Evolutionary conservation across 345 rosid species (phyloP), one percentile per base, ranked within the genome.

Genomic region (Populus euphratica): DNA sequence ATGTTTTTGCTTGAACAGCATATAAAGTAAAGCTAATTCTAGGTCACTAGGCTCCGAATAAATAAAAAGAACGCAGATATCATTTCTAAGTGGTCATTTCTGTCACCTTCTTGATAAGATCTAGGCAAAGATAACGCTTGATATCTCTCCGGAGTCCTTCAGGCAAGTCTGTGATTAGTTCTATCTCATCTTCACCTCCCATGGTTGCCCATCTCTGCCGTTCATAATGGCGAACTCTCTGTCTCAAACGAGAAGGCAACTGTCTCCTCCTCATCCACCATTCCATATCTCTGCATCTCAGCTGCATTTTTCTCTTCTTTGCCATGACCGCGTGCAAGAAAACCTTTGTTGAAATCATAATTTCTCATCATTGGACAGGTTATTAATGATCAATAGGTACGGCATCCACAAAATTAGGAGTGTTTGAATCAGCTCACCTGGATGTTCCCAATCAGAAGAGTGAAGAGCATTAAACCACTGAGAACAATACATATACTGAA

Each of bases 211-310:
- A 94, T 68, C 86, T 90, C 65, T 93, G 94, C 66, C 85, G 83
- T 64, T 93, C 97, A 36, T 77, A 94, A 78, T 87, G 92, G 52
- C 95, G 91, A 20, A 94, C 97, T 84, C 98, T 84, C 52, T 86
- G 89, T 77, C 97, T 86, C 80, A 93, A 78, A 68, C 84, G 80
- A 33, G 93, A 90, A 14, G 99, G 98, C 70, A 95, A 78, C 85
- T 95, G 99, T 81, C 99, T 85, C 70, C 98, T 80, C 74, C 85
- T 87, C 99, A 93, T 93, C 99, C 98, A 95, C 98, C 98, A 90
- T 73, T 91, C 97, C 84, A 95, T 82, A 69, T 95, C 97, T 33
- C 94, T 77, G 76, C 90, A 86, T 31, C 94, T 87, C 80, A 95
- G 81, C 84, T 95, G 98, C 93, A 93, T 83, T 76, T 91, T 91